A percentile compares a stretch with the other conserved stretches of the same genome.
These are phyloP conservation scores for Debaryomyces udenii DNA, from an alignment of 1,139 yeast species.

Conservation along the genomic window DNA sequence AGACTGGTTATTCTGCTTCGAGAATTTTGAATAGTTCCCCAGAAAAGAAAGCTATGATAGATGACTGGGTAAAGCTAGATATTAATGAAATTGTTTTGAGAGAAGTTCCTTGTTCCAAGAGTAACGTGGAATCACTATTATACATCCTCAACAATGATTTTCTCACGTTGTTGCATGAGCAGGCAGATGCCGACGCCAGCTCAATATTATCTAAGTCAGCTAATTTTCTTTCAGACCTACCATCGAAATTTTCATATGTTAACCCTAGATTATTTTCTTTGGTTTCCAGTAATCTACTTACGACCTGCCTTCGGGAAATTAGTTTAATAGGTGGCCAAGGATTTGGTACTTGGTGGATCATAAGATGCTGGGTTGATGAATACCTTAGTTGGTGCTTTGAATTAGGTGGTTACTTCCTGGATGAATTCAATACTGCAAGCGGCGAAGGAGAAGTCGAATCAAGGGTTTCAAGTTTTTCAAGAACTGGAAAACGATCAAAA, in stretches of 20 bases:
- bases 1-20: conserved; percentile 60
- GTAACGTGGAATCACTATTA: conserved; percentile 34
- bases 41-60: conserved; percentile 56
- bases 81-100: conserved; percentile 51
- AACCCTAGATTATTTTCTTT: conserved; percentile 62
- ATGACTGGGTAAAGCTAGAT: conserved; percentile 64
- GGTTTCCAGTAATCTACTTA: conserved; percentile 56
- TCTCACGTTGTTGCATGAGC: conserved; percentile 9
- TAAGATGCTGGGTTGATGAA: conserved; percentile 78
- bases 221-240: conserved; percentile 41
- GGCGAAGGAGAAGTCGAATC: not conserved
- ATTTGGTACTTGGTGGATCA: conserved; percentile 79
- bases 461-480: not conserved
- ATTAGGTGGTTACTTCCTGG: conserved; percentile 60
- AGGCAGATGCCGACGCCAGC: conserved; percentile 9
- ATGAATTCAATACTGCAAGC: conserved; percentile 26
- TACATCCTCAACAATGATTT: conserved; percentile 44
- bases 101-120: conserved; percentile 56
- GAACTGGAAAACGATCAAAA: not conserved
- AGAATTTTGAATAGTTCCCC: conserved; percentile 49
- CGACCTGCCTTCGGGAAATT: conserved; percentile 68
- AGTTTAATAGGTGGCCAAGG: conserved; percentile 61
- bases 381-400: conserved; percentile 72
- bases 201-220: conserved; percentile 19
- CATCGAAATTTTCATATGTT: conserved; percentile 47